phyloP scores from a whole-genome alignment of 1,284 basidiomycete species.

The Bjerkandera adusta region DNA sequence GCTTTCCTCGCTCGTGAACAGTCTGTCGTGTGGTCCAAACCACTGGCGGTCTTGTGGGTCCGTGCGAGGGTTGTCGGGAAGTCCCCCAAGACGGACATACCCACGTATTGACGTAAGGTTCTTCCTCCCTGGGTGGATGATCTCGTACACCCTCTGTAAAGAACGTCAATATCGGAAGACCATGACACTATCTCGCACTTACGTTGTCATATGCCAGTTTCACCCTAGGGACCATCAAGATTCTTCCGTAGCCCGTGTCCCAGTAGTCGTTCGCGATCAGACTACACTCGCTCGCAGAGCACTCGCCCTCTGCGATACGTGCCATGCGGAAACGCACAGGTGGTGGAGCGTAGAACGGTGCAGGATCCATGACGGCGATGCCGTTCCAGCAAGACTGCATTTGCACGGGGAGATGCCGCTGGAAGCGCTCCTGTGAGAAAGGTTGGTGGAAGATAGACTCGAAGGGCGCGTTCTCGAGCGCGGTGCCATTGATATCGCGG shows the following conservation, averaged over 20 bases:
- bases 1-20: conserved; percentile 86
- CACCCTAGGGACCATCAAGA: conserved; percentile 94
- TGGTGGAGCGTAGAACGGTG: conserved; percentile 86
- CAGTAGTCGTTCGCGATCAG: conserved; percentile 96
- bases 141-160: conserved; percentile 82
- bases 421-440: conserved; percentile 76
- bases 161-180: conserved; percentile 1
- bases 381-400: conserved; percentile 98
- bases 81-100: conserved; percentile 85
- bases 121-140: conserved; percentile 84
- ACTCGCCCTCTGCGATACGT: conserved; percentile 77
- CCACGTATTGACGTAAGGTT: conserved; percentile 94
- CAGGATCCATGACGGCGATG: conserved; percentile 89
- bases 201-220: conserved; percentile 93
- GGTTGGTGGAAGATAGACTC: conserved; percentile 88
- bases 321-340: conserved; percentile 95
- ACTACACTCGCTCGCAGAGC: conserved; percentile 90
- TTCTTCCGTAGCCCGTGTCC: conserved; percentile 89
- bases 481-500: conserved; percentile 94
- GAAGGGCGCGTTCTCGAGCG: conserved; percentile 94
- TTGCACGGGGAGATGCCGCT: conserved; percentile 88
- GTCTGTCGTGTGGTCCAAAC: conserved; percentile 92
- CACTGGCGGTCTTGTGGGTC: conserved; percentile 94
- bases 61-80: conserved; percentile 90
- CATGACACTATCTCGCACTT: no score